Evolutionary conservation across 805 yeast species (phyloP).

Genomic region (Wickerhamomyces hampshirensis): DNA sequence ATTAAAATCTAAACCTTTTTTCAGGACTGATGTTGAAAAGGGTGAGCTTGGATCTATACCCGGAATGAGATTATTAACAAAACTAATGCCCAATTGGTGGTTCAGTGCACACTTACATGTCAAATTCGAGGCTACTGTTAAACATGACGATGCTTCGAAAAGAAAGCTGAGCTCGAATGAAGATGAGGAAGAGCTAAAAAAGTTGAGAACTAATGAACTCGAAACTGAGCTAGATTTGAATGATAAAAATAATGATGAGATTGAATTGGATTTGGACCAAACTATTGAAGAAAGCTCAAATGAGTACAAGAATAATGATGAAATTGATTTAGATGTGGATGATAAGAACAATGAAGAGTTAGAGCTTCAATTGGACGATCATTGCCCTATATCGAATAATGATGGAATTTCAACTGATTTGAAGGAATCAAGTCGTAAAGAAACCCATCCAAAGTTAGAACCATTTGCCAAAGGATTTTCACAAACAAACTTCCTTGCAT

Average conservation of each 20-base stretch:
- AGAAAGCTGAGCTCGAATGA: constrained; percentile 11
- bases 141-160: constrained; percentile 26
- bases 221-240: constrained; percentile 3
- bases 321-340: constrained; percentile 20
- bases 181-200: constrained; percentile 11
- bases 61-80: constrained; percentile 47
- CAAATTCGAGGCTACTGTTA: constrained; percentile 52
- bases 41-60: constrained; percentile 71
- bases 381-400: not conserved
- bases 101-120: constrained; percentile 88
- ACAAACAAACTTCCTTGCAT: constrained; percentile 58
- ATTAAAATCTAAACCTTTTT: constrained; percentile 58
- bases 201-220: constrained; percentile 19
- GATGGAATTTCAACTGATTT: no score
- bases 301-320: constrained; percentile 11
- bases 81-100: constrained; percentile 69
- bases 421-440: no score
- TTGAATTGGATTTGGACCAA: constrained; percentile 1
- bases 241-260: constrained; percentile 8
- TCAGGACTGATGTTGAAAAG: constrained; percentile 54
- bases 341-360: constrained; percentile 11
- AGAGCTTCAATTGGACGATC: constrained; percentile 11
- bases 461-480: constrained; percentile 13
- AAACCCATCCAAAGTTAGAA: not conserved
- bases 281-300: not conserved